Percentiles rank a stretch among this genome's conserved stretches.
phyloP scores from a whole-genome alignment of 2,329 filamentous ascomycete species.

The Colletotrichum nymphaeae region DNA sequence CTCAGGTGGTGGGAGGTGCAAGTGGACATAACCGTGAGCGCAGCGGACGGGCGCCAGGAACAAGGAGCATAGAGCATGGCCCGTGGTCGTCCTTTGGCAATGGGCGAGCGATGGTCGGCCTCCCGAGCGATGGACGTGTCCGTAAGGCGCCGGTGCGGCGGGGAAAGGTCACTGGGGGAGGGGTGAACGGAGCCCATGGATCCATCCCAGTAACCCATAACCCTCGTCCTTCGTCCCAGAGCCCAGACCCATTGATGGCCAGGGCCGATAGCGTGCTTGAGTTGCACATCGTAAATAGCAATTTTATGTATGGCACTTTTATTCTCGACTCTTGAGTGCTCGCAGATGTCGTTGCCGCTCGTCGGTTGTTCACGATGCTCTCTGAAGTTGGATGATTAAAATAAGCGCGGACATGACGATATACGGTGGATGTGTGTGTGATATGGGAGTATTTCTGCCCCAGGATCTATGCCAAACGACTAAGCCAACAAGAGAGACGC shows the following conservation, averaged over 20 bases:
- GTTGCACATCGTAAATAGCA: constrained; percentile 31
- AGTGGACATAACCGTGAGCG: constrained; percentile 14
- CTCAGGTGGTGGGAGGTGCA: constrained; percentile 12
- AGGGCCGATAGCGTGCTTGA: constrained; percentile 18
- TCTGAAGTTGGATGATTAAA: neutral
- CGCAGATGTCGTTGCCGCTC: neutral
- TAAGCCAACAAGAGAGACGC: neutral
- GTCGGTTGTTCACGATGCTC: neutral
- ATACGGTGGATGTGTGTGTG: neutral
- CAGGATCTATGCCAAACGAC: neutral
- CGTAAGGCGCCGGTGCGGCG: constrained; percentile 31
- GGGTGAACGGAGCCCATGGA: constrained; percentile 13
- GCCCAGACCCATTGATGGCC: constrained; percentile 22
- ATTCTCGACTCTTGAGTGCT: neutral
- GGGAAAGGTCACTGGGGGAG: constrained; percentile 34
- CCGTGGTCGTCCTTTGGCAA: constrained; percentile 29
- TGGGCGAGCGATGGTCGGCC: constrained; percentile 31
- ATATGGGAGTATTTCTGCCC: neutral
- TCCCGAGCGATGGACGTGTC: constrained; percentile 32
- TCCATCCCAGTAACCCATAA: constrained; percentile 3
- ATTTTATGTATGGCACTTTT: constrained; percentile 25
- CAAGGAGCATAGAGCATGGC: constrained; percentile 34
- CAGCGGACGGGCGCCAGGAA: constrained; percentile 30
- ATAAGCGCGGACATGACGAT: neutral
- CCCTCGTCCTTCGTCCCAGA: neutral